phyloP scores from a whole-genome alignment of 495 filamentous ascomycete species.

The Aspergillus heteromorphus region DNA sequence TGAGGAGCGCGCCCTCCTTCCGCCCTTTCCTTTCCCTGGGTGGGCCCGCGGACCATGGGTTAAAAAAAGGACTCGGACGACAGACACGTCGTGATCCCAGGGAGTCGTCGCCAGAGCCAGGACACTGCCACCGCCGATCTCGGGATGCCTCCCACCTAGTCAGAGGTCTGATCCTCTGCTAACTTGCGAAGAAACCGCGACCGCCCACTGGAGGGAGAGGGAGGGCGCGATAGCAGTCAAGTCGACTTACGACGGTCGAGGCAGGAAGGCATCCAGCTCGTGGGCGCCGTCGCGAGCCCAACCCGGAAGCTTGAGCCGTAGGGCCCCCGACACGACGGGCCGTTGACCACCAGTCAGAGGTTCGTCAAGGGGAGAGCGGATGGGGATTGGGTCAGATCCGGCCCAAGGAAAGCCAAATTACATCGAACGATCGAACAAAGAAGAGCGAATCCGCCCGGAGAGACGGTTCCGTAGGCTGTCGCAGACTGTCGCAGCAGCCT shows the following conservation, averaged over 20 bases:
- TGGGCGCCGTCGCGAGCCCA: background rate
- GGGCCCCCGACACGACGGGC: background rate
- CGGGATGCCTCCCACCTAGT: conserved; percentile 22
- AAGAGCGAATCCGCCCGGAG: background rate
- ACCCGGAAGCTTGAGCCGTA: background rate
- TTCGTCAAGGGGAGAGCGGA: background rate
- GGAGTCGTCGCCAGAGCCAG: background rate
- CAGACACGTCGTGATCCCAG: conserved; percentile 14
- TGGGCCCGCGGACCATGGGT: conserved; percentile 11
- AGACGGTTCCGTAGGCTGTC: no score
- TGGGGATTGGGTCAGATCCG: background rate
- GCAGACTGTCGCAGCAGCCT: no score
- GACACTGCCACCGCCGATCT: conserved; percentile 38
- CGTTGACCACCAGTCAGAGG: background rate
- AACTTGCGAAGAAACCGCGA: background rate
- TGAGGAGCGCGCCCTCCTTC: background rate
- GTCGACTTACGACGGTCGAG: background rate
- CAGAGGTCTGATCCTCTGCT: conserved; percentile 23
- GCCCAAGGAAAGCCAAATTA: background rate
- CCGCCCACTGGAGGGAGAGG: background rate
- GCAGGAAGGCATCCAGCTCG: no score
- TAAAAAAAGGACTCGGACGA: conserved; percentile 1
- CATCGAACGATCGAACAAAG: background rate
- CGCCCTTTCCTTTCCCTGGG: conserved; percentile 5
- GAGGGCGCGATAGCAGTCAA: background rate